phyloP scores from a whole-genome alignment of 1,139 yeast species.

The Blastobotrys raffinosifermentans region DNA sequence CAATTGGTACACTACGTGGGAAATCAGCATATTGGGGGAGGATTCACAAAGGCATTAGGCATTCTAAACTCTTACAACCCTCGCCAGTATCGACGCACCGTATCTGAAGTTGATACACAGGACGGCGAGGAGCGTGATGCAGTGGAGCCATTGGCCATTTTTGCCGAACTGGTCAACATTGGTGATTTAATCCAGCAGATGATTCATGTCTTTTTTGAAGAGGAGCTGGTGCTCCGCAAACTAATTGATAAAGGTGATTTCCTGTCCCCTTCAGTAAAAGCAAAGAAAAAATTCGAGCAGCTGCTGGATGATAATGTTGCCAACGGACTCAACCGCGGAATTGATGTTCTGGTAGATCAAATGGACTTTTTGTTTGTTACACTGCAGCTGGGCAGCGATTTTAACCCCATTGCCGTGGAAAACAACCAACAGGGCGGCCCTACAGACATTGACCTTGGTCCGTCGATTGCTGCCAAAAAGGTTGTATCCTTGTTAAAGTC shows the following conservation, averaged over 20 bases:
- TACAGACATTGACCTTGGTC: constrained; percentile 40
- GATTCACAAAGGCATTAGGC: constrained; percentile 73
- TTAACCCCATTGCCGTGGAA: constrained; percentile 28
- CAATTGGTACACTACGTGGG: constrained; percentile 62
- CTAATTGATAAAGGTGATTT: constrained; percentile 71
- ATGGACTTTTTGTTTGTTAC: constrained; percentile 50
- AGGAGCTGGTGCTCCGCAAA: constrained; percentile 61
- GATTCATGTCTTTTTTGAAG: constrained; percentile 85
- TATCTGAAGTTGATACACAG: constrained; percentile 17
- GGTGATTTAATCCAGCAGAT: constrained; percentile 92
- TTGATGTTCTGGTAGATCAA: constrained; percentile 79
- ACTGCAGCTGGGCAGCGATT: constrained; percentile 50
- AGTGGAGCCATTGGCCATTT: constrained; percentile 78
- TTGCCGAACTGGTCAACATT: constrained; percentile 83
- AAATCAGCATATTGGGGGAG: constrained; percentile 64
- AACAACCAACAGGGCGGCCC: constrained; percentile 6
- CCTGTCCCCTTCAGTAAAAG: constrained; percentile 70
- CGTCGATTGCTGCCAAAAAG: constrained; percentile 64
- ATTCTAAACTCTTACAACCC: constrained; percentile 71
- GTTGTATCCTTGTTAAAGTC: constrained; percentile 58
- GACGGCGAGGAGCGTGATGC: constrained; percentile 24
- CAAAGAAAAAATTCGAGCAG: constrained; percentile 73
- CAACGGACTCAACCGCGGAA: constrained; percentile 84
- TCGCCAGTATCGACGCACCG: constrained; percentile 37
- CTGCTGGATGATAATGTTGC: constrained; percentile 86